A percentile compares a stretch with the other conserved stretches of the same genome.
phyloP scores from a whole-genome alignment of 768 basidiomycete species.

The Rhodotorula diobovata region DNA sequence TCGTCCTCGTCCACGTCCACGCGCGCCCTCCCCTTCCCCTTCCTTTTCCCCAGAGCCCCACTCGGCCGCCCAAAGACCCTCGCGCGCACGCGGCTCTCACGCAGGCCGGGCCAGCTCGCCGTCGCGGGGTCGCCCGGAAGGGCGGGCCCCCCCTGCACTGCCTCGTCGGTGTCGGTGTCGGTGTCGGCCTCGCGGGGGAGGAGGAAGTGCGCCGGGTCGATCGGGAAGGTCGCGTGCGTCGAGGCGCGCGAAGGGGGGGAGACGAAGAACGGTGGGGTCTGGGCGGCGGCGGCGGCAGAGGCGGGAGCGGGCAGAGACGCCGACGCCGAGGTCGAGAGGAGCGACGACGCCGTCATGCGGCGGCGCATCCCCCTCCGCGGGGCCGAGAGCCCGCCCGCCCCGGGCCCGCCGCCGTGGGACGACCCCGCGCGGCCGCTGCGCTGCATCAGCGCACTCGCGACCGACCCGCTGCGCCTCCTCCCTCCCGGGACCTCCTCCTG shows the following conservation, averaged over 20 bases:
- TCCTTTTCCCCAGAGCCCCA: not conserved
- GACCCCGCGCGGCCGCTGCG: not conserved
- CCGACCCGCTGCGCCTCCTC: not conserved
- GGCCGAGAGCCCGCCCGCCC: not conserved
- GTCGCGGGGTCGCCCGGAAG: not conserved
- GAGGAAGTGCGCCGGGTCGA: constrained; percentile 13
- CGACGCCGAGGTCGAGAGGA: not conserved
- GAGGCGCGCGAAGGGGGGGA: not conserved
- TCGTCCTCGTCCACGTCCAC: not conserved
- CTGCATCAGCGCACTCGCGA: not conserved
- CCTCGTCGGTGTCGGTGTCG: too few relatives aligned
- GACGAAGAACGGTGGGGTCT: constrained; percentile 24
- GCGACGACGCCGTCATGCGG: not conserved
- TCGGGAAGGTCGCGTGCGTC: constrained; percentile 9
- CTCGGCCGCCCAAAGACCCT: constrained; percentile 16
- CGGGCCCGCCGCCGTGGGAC: not conserved
- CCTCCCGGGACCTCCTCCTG: not conserved
- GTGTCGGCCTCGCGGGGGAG: not conserved
- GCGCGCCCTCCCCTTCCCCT: constrained; percentile 1
- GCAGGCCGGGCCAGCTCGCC: constrained; percentile 4
- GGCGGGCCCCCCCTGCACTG: not conserved
- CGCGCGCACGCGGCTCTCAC: constrained; percentile 1
- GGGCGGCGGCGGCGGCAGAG: not conserved
- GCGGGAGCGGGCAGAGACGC: not conserved
- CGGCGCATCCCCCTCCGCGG: not conserved